phyloP scores from a whole-genome alignment of 1,139 yeast genomes.

The Saccharomyces hybrid region DNA sequence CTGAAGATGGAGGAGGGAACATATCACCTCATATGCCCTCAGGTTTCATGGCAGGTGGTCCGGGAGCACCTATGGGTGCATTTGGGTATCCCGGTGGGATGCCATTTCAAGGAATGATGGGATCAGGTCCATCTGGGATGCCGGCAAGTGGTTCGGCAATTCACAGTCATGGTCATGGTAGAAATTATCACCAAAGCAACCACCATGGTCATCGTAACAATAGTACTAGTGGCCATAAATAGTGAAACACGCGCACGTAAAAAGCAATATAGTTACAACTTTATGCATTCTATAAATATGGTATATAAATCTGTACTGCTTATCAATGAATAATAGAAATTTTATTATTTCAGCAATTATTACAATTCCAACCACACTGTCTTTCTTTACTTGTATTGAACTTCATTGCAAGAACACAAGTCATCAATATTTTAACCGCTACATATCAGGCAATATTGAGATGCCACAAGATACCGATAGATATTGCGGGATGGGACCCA shows the following conservation, averaged over 20 bases:
- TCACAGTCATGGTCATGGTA: conserved; percentile 14
- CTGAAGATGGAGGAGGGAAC: background rate
- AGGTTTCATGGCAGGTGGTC: conserved; percentile 19
- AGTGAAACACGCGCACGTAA: background rate
- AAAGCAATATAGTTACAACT: background rate
- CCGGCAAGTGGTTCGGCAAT: conserved; percentile 7
- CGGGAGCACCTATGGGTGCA: conserved; percentile 19
- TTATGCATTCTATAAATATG: background rate
- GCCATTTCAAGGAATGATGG: conserved; percentile 25
- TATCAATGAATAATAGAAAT: background rate
- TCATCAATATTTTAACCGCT: background rate
- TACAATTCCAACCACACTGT: too few species aligned
- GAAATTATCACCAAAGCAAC: conserved; percentile 15
- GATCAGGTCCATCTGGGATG: conserved; percentile 8
- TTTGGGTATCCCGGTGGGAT: conserved; percentile 25
- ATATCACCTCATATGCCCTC: conserved; percentile 25
- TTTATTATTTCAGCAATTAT: background rate
- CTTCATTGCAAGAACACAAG: background rate
- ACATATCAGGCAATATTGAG: background rate
- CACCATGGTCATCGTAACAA: conserved; percentile 11
- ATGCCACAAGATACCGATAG: background rate
- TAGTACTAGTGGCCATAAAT: conserved; percentile 8
- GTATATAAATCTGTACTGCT: background rate
- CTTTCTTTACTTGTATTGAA: background rate
- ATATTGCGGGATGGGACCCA: background rate